A percentile compares a stretch with the other conserved stretches of the same genome.
Evolutionary conservation across 352 stramenopile genomes (phyloP).

Genomic region (Globisporangium abappressorium): DNA sequence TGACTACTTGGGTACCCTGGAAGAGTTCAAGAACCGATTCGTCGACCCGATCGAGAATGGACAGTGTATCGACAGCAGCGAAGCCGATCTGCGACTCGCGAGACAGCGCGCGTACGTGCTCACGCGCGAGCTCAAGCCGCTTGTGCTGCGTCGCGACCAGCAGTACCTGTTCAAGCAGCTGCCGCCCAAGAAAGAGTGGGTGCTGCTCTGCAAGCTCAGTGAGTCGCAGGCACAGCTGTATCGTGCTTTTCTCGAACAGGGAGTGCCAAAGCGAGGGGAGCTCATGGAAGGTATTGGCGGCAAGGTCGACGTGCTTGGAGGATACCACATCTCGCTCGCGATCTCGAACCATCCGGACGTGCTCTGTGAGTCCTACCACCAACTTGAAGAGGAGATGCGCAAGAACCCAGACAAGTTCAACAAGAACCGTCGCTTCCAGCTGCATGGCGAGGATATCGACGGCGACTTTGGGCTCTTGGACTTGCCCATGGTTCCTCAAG

Average conservation of each 20-base stretch:
- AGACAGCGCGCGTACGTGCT: constrained; percentile 75
- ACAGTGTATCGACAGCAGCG: constrained; percentile 77
- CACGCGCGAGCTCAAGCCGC: constrained; percentile 74
- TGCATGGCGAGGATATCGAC: constrained; percentile 55
- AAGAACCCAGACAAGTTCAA: constrained; percentile 27
- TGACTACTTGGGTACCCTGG: constrained; percentile 71
- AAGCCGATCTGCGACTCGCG: constrained; percentile 62
- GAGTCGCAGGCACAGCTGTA: constrained; percentile 76
- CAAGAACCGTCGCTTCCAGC: constrained; percentile 26
- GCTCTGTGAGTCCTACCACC: constrained; percentile 59
- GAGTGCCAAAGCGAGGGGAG: constrained; percentile 48
- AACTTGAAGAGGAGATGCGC: constrained; percentile 52
- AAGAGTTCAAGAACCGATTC: constrained; percentile 90
- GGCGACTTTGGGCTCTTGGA: constrained; percentile 41
- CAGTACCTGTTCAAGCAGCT: constrained; percentile 82
- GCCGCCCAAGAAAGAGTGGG: constrained; percentile 88
- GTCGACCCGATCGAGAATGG: constrained; percentile 88
- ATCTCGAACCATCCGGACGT: constrained; percentile 90
- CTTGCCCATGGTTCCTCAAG: constrained; percentile 4
- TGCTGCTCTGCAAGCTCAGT: constrained; percentile 81
- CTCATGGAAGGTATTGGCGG: constrained; percentile 23
- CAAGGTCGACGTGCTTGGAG: constrained; percentile 74
- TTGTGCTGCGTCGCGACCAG: constrained; percentile 85
- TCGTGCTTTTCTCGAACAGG: constrained; percentile 55
- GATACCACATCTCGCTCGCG: constrained; percentile 83